phyloP scores from a whole-genome alignment of 202 grass and related monocot genomes.

The Elaeis oleifera region DNA sequence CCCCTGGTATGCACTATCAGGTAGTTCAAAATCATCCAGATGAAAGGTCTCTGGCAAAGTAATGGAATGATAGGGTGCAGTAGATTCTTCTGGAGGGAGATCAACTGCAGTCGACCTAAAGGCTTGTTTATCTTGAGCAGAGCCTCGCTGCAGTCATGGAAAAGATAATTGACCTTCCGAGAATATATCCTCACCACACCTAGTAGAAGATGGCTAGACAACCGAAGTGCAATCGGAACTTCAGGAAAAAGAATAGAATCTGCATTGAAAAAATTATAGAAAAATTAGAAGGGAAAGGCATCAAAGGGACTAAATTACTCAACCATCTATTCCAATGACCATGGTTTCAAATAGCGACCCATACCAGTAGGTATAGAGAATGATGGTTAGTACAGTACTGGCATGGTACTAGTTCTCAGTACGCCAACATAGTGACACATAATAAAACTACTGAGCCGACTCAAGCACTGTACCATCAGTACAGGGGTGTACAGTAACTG shows the following conservation, averaged over 20 bases:
- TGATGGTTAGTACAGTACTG: too few species aligned
- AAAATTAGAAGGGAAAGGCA: too few species aligned
- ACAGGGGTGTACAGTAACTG: too few species aligned
- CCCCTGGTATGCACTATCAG: conserved; percentile 86
- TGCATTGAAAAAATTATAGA: conserved; percentile 27
- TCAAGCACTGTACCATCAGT: too few species aligned
- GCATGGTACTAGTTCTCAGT: too few species aligned
- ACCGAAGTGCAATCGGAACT: conserved; percentile 88
- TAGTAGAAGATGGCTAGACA: conserved; percentile 95
- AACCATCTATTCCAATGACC: too few species aligned
- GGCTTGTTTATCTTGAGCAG: conserved; percentile 97
- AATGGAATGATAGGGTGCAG: conserved; percentile 98
- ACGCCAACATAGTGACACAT: too few species aligned
- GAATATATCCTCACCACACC: conserved; percentile 99
- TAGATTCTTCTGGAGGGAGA: conserved; percentile 96
- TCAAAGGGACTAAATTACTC: too few species aligned
- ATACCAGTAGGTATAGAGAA: too few species aligned
- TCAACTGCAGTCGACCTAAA: conserved; percentile 93
- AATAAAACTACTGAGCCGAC: too few species aligned
- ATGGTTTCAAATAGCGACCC: too few species aligned
- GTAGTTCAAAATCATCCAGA: conserved; percentile 99
- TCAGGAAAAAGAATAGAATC: conserved; percentile 99
- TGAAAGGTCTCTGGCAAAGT: conserved; percentile 98
- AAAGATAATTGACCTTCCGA: conserved; percentile 97
- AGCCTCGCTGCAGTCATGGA: conserved; percentile 97